Base-by-base conservation (phyloP, 2,329 filamentous ascomycete species). In the Ophiostoma novo-ulmi region DNA sequence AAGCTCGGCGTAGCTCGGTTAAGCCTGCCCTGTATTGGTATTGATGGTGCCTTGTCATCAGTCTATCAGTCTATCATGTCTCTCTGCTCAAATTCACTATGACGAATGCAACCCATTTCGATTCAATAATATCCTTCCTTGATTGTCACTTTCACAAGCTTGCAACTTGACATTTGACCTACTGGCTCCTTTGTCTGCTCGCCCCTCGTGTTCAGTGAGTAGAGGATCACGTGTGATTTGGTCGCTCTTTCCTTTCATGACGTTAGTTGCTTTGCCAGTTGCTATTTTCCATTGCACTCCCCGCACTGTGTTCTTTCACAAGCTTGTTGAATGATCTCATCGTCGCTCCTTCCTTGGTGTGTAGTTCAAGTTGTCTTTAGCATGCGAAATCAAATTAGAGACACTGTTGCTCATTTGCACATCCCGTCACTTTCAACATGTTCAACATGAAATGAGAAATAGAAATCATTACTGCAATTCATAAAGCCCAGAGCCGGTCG, bases 151-250 rank as follows among this genome's bases (percentile, higher is more conserved):
- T 58, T 58, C 52, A 58, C 52, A 58, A 58, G 52, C 52, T 58
- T 58, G 52, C 52, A 58, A 26, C 11, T 26, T 58, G 52, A n/a
- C 22, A 26, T 26, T 58, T 10, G 17, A 48, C 44, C 8, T 58
- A 10, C n/a, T 58, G 22, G 10, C 17, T 58, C 31, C 52, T 58
- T 58, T 58, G 52, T 58, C n/a, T 31, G n/a, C 17, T 58, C 31
- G 52, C 52, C 52, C 52, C 52, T 58, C 52, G 52, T 26, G 4
- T 10, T 6, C 13, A 22, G 52, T 11, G n/a, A 4, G 17, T 5
- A 58, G 52, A 58, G n/a, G 52, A 58, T 58, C 52, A 58, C 52
- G 52, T 58, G 52, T 58, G 11, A 58, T 58, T 58, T 58, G 52
- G n/a, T 22, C n/a, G 48, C 48, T 55, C 20, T 22, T 10, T 26